phyloP scores from a whole-genome alignment of 106 monocot species.

The Posidonia australis region DNA sequence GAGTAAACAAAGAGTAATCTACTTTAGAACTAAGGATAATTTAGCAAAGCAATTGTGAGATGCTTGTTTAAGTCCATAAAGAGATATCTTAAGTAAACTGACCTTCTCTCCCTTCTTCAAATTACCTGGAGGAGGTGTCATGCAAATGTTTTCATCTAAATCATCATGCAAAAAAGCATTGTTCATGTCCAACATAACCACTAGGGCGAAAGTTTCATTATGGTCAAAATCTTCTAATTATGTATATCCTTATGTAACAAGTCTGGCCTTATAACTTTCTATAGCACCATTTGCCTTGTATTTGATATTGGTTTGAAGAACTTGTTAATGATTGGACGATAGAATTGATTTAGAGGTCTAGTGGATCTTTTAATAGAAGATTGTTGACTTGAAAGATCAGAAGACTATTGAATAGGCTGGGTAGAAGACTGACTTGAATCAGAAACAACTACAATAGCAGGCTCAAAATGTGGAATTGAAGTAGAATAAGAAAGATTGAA shows the following conservation, averaged over 20 bases:
- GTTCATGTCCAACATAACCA: not conserved
- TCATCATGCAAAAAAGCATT: not conserved
- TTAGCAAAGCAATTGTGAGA: not conserved
- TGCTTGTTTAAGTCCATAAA: not conserved
- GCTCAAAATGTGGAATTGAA: too few species aligned
- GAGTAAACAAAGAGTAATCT: not conserved
- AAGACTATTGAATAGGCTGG: too few species aligned
- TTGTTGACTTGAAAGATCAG: too few species aligned
- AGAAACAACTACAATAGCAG: too few species aligned
- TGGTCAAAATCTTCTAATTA: not conserved
- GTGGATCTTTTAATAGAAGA: too few species aligned
- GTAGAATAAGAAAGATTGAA: too few species aligned
- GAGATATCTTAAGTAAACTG: not conserved
- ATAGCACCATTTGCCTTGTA: not conserved
- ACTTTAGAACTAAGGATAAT: not conserved
- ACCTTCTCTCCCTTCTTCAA: not conserved
- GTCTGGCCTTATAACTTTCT: not conserved
- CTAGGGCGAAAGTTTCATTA: not conserved
- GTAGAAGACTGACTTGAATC: too few species aligned
- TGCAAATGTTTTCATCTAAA: not conserved
- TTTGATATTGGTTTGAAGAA: too few species aligned
- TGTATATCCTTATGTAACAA: not conserved
- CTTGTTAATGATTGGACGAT: too few species aligned
- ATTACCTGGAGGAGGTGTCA: not conserved
- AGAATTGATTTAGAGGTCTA: too few species aligned